A percentile compares a stretch with the other conserved stretches of the same genome.
Conservation (phyloP, 169 alveolate genomes). For the Plasmodium cynomolgi region DNA sequence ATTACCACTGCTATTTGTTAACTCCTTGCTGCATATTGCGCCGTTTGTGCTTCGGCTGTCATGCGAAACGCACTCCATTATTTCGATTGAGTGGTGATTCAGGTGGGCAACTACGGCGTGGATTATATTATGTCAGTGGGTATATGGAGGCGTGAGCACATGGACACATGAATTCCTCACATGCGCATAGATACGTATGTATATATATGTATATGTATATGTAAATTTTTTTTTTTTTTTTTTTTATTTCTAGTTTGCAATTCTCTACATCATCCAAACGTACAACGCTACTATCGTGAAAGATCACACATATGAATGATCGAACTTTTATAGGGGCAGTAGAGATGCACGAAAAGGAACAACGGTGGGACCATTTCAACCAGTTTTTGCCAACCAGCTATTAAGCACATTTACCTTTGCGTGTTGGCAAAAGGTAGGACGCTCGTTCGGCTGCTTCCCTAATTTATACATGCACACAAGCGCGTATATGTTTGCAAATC, state of each 20-base stretch:
- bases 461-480: not conserved
- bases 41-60: slow-evolving; percentile 12
- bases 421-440: not conserved
- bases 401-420: slow-evolving; percentile 10
- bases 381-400: slow-evolving; percentile 5
- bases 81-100: not conserved
- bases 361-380: not conserved
- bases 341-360: slow-evolving; percentile 13
- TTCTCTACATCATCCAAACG: slow-evolving; percentile 2
- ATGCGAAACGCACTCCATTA: slow-evolving; percentile 64
- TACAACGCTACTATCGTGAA: slow-evolving; percentile 4
- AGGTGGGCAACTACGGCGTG: not conserved
- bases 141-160: not conserved
- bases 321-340: slow-evolving; percentile 9
- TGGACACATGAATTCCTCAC: not conserved
- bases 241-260: not conserved
- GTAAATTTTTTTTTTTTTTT: not conserved
- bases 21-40: slow-evolving; percentile 16
- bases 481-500: slow-evolving; percentile 36
- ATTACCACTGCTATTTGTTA: slow-evolving; percentile 3
- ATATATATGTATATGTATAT: not conserved
- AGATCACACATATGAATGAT: slow-evolving; percentile 7
- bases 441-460: not conserved
- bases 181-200: not conserved
- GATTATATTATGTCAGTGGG: not conserved